Conservation (phyloP, 495 filamentous ascomycete genomes). For the Pyronema domesticum region DNA sequence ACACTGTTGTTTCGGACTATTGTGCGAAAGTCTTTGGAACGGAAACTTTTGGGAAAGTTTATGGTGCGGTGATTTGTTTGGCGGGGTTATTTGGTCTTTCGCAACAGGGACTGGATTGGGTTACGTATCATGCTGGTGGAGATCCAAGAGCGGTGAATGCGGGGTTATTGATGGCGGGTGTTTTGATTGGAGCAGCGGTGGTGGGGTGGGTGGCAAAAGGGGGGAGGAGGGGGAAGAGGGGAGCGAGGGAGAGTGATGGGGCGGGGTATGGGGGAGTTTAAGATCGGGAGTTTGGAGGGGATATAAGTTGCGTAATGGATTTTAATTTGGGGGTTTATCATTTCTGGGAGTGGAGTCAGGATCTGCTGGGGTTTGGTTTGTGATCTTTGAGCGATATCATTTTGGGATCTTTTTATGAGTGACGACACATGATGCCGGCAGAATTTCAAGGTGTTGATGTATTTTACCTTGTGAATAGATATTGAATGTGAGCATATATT, state of each 20-base stretch:
- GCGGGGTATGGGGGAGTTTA: not conserved
- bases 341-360: too few relatives aligned
- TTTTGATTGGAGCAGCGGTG: conserved; percentile 40
- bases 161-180: conserved; percentile 40
- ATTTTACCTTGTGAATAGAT: too few relatives aligned
- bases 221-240: conserved; percentile 25
- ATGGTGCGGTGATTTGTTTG: conserved; percentile 82
- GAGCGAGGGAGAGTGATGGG: conserved; percentile 14
- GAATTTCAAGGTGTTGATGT: too few relatives aligned
- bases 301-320: too few relatives aligned
- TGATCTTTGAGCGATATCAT: too few relatives aligned
- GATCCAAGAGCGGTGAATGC: conserved; percentile 70
- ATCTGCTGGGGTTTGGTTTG: too few relatives aligned
- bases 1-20: conserved; percentile 69
- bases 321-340: too few relatives aligned
- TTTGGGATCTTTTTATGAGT: too few relatives aligned
- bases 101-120: conserved; percentile 63
- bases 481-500: too few relatives aligned
- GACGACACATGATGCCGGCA: too few relatives aligned
- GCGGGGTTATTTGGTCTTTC: conserved; percentile 75
- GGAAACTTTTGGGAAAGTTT: conserved; percentile 84
- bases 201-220: conserved; percentile 40
- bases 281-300: not conserved
- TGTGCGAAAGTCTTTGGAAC: conserved; percentile 92
- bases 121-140: conserved; percentile 56